Evolutionary conservation across 2,329 filamentous ascomycete species (phyloP).

Genomic region (Sclerotinia glacialis): DNA sequence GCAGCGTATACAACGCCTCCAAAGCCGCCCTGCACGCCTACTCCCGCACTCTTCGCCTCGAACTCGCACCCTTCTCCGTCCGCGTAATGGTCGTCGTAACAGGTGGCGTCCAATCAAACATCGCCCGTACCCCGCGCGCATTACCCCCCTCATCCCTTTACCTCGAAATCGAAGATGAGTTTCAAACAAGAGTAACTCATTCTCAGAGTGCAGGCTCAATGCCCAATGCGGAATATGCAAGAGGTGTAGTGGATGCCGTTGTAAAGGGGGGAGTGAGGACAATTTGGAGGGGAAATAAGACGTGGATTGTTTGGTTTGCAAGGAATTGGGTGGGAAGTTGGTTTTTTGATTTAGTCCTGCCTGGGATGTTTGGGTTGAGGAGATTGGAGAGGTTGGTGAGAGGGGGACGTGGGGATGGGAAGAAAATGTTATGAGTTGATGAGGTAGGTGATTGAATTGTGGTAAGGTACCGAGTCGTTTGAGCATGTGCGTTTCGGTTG

Average conservation of each 20-base stretch:
- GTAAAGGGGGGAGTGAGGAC: slow-evolving; percentile 25
- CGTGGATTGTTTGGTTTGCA: slow-evolving; percentile 28
- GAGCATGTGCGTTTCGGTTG: neutral
- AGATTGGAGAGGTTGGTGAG: slow-evolving; percentile 24
- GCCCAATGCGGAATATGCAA: slow-evolving; percentile 31
- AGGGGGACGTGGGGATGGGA: neutral
- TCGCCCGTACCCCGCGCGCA: slow-evolving; percentile 26
- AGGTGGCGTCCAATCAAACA: slow-evolving; percentile 31
- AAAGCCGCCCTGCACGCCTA: slow-evolving; percentile 63
- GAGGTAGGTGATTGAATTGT: neutral
- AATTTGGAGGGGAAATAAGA: slow-evolving; percentile 33
- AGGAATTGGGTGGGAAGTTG: slow-evolving; percentile 29
- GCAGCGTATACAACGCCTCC: slow-evolving; percentile 87
- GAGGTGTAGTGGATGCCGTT: slow-evolving; percentile 33
- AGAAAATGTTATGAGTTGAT: neutral
- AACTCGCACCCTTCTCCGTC: slow-evolving; percentile 36
- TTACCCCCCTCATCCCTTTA: slow-evolving; percentile 31
- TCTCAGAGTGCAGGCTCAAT: slow-evolving; percentile 33
- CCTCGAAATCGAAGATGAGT: slow-evolving; percentile 28
- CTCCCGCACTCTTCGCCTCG: slow-evolving; percentile 32
- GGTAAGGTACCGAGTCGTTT: neutral
- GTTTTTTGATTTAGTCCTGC: slow-evolving; percentile 33
- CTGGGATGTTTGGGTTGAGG: slow-evolving; percentile 34
- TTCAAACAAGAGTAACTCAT: slow-evolving; percentile 29
- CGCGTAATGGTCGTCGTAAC: slow-evolving; percentile 34